These are phyloP conservation scores for Mortierella claussenii DNA, from an alignment of 192 early-diverging fungal genomes.

Conservation along the genomic window DNA sequence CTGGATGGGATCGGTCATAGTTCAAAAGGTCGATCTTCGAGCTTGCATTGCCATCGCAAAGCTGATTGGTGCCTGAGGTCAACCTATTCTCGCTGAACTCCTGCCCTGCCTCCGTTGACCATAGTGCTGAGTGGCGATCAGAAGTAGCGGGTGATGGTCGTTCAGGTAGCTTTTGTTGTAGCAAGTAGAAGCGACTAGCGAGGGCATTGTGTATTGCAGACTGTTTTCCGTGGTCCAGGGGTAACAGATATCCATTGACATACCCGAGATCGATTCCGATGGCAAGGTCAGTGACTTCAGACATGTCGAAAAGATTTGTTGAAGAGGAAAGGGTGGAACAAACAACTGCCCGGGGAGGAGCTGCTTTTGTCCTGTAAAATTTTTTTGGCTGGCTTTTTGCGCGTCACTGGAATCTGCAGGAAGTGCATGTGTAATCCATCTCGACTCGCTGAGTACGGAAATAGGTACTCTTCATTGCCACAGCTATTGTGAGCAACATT, in stretches of 20 bases:
- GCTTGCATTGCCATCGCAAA: too few relatives aligned
- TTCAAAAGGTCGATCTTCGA: too few relatives aligned
- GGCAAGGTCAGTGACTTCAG: constrained; percentile 57
- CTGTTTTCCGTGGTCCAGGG: neutral
- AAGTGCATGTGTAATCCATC: neutral
- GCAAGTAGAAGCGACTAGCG: neutral
- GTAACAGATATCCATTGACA: constrained; percentile 6
- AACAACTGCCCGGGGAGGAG: constrained; percentile 10
- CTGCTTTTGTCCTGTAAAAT: constrained; percentile 18
- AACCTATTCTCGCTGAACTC: too few relatives aligned
- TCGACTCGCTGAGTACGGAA: too few relatives aligned
- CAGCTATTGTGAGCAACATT: too few relatives aligned
- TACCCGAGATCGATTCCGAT: constrained; percentile 58
- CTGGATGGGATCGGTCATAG: too few relatives aligned
- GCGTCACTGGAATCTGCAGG: neutral
- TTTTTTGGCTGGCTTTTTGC: too few relatives aligned
- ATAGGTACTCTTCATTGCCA: too few relatives aligned
- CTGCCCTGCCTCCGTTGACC: too few relatives aligned
- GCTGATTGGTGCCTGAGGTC: too few relatives aligned
- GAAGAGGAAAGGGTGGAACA: constrained; percentile 54
- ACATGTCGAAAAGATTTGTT: constrained; percentile 50
- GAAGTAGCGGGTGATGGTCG: neutral
- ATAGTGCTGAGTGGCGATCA: neutral
- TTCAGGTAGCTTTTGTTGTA: neutral
- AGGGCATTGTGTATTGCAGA: neutral